These are phyloP conservation scores for Thraustotheca clavata DNA, from an alignment of 352 stramenopile genomes.

Conservation along the genomic window DNA sequence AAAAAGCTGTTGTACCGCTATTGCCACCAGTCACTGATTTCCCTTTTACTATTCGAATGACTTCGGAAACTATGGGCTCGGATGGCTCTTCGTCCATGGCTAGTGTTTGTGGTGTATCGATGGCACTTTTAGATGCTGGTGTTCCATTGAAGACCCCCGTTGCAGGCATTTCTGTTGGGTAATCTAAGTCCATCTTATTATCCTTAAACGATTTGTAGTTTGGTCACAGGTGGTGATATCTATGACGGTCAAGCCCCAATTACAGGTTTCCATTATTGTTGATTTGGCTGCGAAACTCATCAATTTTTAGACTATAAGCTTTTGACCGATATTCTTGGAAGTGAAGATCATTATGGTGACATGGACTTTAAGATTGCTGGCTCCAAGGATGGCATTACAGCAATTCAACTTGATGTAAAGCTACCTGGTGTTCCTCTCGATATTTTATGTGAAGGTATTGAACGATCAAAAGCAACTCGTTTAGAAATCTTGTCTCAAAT, in stretches of 20 bases:
- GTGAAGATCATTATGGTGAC: conserved; percentile 95
- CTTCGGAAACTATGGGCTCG: conserved; percentile 93
- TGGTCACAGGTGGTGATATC: conserved; percentile 62
- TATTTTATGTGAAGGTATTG: conserved; percentile 80
- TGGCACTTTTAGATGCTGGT: conserved; percentile 96
- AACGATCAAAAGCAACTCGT: conserved; percentile 74
- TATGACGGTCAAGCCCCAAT: conserved; percentile 60
- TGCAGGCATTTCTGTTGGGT: conserved; percentile 94
- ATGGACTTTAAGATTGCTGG: conserved; percentile 99
- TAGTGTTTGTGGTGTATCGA: conserved; percentile 93
- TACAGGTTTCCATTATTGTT: conserved; percentile 18
- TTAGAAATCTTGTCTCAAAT: conserved; percentile 79
- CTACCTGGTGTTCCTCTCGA: conserved; percentile 76
- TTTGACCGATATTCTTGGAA: conserved; percentile 95
- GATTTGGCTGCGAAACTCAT: neutral
- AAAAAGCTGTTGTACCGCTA: conserved; percentile 92
- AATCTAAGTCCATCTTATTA: neutral
- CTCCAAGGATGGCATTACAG: conserved; percentile 86
- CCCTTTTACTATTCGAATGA: conserved; percentile 95
- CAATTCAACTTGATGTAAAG: conserved; percentile 97
- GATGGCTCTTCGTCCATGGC: conserved; percentile 95
- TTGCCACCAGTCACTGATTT: conserved; percentile 90
- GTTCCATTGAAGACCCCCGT: conserved; percentile 91
- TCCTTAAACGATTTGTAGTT: conserved; percentile 27
- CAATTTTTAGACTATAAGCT: conserved; percentile 64